Percentiles rank a stretch among this genome's conserved stretches.
Evolutionary conservation across 345 rosid species (phyloP).

Genomic region (Turritis glabra): DNA sequence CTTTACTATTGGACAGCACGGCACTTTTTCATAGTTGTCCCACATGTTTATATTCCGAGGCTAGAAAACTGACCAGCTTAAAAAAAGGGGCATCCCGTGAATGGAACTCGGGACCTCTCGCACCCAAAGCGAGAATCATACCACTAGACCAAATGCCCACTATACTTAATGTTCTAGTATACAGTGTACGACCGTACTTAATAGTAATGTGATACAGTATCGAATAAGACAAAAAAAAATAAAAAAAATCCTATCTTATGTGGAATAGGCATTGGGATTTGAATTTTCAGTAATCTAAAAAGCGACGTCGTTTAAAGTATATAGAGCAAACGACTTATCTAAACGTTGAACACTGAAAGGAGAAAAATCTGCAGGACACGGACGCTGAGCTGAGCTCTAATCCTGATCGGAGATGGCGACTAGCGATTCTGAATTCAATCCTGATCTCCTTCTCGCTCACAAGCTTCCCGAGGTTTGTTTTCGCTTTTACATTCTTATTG

Average conservation of each 20-base stretch:
- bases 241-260: background rate
- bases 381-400: slow-evolving; percentile 5
- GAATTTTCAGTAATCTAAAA: background rate
- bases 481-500: background rate
- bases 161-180: background rate
- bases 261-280: no score
- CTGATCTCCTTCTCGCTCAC: slow-evolving; percentile 57
- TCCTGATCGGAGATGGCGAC: slow-evolving; percentile 44
- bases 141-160: slow-evolving; percentile 93
- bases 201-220: background rate
- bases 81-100: slow-evolving; percentile 75
- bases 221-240: background rate
- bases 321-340: slow-evolving; percentile 6
- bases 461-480: slow-evolving; percentile 65
- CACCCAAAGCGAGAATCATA: slow-evolving; percentile 95
- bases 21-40: no score
- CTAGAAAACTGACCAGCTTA: no score
- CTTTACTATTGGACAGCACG: no score
- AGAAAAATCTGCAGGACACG: background rate
- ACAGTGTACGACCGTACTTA: background rate
- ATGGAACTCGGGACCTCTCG: slow-evolving; percentile 85
- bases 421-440: slow-evolving; percentile 45
- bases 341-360: background rate
- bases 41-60: no score
- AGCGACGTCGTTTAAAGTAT: slow-evolving; percentile 7